Evolutionary conservation across 495 filamentous ascomycete genomes (phyloP).

Genomic region (Hypoxylon trugodes): DNA sequence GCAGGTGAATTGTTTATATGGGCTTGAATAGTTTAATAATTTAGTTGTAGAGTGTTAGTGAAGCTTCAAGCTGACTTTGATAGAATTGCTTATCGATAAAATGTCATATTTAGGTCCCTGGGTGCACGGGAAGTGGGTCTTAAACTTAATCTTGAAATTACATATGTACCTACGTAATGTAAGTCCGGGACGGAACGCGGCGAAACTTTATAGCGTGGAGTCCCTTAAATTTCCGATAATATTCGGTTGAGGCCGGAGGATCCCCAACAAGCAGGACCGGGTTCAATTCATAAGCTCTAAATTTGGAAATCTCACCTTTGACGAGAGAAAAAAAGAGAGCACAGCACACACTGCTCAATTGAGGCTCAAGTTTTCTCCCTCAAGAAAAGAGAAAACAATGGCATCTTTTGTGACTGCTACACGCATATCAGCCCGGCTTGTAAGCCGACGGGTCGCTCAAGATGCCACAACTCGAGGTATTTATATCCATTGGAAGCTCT

Average conservation of each 20-base stretch:
- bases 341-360: no score
- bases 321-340: constrained; percentile 25
- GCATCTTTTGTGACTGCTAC: constrained; percentile 61
- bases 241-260: constrained; percentile 40
- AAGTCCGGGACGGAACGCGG: constrained; percentile 19
- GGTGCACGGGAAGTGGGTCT: not conserved
- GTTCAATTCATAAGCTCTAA: constrained; percentile 39
- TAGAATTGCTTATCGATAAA: constrained; percentile 28
- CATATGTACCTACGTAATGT: not conserved
- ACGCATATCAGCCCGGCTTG: constrained; percentile 59
- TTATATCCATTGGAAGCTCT: constrained; percentile 18
- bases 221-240: constrained; percentile 32
- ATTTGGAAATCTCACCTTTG: constrained; percentile 5
- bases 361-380: constrained; percentile 42
- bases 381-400: constrained; percentile 54
- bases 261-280: constrained; percentile 44
- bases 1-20: no score
- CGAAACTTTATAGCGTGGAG: constrained; percentile 32
- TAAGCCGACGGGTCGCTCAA: constrained; percentile 56
- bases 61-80: not conserved
- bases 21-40: no score
- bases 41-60: not conserved
- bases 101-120: not conserved
- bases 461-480: constrained; percentile 62
- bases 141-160: no score